Evolutionary conservation across 192 early-diverging fungal species (phyloP), one percentile per base, ranked within the genome.

Genomic region (Coemansia sp.): DNA sequence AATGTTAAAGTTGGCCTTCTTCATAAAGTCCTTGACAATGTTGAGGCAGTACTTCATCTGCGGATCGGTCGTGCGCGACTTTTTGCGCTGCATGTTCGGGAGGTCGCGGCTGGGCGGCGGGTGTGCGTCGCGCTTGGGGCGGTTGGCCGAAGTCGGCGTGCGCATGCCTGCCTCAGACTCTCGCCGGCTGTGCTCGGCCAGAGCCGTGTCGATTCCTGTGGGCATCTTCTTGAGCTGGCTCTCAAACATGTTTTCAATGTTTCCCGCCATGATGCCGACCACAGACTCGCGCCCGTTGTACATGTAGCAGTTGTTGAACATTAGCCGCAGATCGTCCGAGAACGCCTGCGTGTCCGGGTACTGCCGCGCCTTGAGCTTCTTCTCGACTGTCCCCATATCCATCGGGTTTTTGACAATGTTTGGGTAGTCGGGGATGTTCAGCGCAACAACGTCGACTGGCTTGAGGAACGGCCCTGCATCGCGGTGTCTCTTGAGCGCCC

Each of bases 391-490:
- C 38, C 82, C 70, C 38, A 93, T 73, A 62, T 93, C 92, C 86
- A 91, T 93, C 5, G 92, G 92, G 23, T 82, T 58, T 53, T 86
- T 89, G 54, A 93, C 82, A 29, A 91, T 83, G 8, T 74, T 76
- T 7, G 75, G 80, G 56, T 93, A 93, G 68, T 93, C 89, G 0
- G 90, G 91, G 21, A 93, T 89, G 27, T 87, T 89, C 22, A 91
- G 82, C 43, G 81, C 82, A 23, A 91, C 83, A 40, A 81, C 77
- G 60, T 93, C 92, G 22, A 93, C 92, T 0, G 91, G 92, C 45
- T 87, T 67, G 24, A 93, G 80, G 67, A 99, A 99, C n/a, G 90
- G 87, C 8, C 80, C 83, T 5, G 92, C 90, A 48, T 93, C 91
- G 59, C 91, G 88, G 55, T 92, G 87, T 44, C 86, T 82, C 56